Conservation (phyloP, 352 stramenopile genomes). For the Globisporangium spinosum region DNA sequence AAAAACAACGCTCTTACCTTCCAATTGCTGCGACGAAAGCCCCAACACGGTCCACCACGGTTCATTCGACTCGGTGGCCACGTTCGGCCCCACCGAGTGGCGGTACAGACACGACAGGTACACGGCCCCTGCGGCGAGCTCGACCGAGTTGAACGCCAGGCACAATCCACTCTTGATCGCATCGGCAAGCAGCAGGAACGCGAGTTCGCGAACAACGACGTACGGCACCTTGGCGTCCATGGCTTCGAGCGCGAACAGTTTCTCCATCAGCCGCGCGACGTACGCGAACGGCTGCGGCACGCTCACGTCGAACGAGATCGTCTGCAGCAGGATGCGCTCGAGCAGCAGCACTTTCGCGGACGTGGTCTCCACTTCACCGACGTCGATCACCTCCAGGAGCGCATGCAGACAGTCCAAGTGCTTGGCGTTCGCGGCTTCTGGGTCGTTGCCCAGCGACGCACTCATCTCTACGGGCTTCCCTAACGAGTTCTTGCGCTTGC, state of each 20-base stretch:
- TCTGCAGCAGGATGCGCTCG: constrained; percentile 71
- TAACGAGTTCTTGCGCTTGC: constrained; percentile 19
- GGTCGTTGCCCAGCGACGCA: constrained; percentile 46
- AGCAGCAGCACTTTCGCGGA: constrained; percentile 59
- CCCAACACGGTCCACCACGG: constrained; percentile 68
- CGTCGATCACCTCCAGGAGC: constrained; percentile 53
- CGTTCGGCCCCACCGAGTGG: constrained; percentile 47
- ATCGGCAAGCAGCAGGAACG: constrained; percentile 57
- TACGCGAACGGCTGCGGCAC: constrained; percentile 66
- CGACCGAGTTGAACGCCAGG: constrained; percentile 46
- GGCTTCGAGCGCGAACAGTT: constrained; percentile 50
- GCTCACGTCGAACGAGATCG: constrained; percentile 69
- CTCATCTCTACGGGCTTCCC: constrained; percentile 49
- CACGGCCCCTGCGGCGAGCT: constrained; percentile 59
- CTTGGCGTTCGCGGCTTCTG: constrained; percentile 48
- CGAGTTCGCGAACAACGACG: constrained; percentile 41
- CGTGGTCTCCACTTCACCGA: constrained; percentile 65
- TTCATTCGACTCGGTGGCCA: constrained; percentile 56
- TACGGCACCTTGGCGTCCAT: constrained; percentile 50
- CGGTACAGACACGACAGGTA: constrained; percentile 70
- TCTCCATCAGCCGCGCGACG: constrained; percentile 48
- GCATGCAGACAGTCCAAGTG: constrained; percentile 66
- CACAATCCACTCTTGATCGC: constrained; percentile 51
- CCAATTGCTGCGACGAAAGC: constrained; percentile 43
- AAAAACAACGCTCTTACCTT: constrained; percentile 25